phyloP scores from a whole-genome alignment of 129 eudicot species.

The Pulicaria dysenterica region DNA sequence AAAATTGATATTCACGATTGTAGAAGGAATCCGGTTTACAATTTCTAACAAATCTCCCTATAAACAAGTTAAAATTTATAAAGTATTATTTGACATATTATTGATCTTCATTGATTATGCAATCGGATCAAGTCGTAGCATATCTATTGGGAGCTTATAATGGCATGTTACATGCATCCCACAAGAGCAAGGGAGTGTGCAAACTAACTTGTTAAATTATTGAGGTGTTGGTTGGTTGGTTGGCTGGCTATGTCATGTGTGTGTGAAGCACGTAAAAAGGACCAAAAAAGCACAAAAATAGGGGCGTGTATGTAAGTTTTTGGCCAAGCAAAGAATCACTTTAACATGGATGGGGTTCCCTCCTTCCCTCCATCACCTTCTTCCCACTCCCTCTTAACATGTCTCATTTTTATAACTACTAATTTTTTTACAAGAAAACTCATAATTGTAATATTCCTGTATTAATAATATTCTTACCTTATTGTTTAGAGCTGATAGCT shows the following conservation, averaged over 20 bases:
- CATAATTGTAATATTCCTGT: too few relatives aligned
- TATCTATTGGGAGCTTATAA: constrained; percentile 21
- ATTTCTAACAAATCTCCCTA: too few relatives aligned
- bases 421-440: too few relatives aligned
- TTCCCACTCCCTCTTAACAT: not conserved
- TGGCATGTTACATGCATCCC: constrained; percentile 34
- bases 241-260: not conserved
- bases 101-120: not conserved
- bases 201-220: constrained; percentile 26
- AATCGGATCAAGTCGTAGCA: not conserved
- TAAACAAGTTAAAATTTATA: too few relatives aligned
- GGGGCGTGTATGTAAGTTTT: constrained; percentile 30
- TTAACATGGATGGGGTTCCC: constrained; percentile 15
- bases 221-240: constrained; percentile 29
- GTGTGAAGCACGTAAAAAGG: constrained; percentile 41
- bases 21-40: too few relatives aligned
- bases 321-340: constrained; percentile 40
- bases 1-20: too few relatives aligned
- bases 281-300: constrained; percentile 26
- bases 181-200: constrained; percentile 33
- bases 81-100: not conserved
- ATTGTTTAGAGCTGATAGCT: too few relatives aligned
- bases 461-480: too few relatives aligned
- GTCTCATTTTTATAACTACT: too few relatives aligned
- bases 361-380: constrained; percentile 24